Evolutionary conservation across 768 basidiomycete genomes (phyloP).

Genomic region (Trametes cinnabarina): DNA sequence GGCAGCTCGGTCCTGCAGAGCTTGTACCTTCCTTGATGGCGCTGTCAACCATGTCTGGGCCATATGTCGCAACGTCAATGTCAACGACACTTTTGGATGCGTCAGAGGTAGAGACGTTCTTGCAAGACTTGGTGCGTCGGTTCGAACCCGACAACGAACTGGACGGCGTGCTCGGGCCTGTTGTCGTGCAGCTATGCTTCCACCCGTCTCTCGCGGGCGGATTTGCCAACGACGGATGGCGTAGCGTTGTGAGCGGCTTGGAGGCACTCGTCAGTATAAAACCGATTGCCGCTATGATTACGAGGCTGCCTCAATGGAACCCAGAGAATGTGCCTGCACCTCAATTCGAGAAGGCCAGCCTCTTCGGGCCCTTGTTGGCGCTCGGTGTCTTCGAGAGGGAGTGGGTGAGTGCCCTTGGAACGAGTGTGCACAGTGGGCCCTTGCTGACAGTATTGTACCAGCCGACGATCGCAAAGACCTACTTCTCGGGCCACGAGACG

Average conservation of each 20-base stretch:
- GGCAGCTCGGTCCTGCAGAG: constrained; percentile 71
- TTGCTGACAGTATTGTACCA: constrained; percentile 30
- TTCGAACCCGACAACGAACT: constrained; percentile 82
- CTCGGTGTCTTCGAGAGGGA: constrained; percentile 86
- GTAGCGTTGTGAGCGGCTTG: constrained; percentile 78
- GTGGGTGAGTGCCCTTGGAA: constrained; percentile 57
- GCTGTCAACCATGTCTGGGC: constrained; percentile 64
- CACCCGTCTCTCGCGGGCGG: constrained; percentile 70
- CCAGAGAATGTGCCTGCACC: constrained; percentile 55
- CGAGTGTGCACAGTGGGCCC: not conserved
- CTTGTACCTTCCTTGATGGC: constrained; percentile 80
- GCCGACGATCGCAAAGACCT: constrained; percentile 74
- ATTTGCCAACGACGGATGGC: constrained; percentile 79
- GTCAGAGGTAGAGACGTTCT: constrained; percentile 72
- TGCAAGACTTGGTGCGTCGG: constrained; percentile 78
- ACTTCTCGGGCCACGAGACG: constrained; percentile 85
- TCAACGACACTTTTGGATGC: constrained; percentile 54
- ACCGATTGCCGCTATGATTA: constrained; percentile 78
- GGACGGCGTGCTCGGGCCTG: constrained; percentile 73
- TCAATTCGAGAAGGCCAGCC: constrained; percentile 60
- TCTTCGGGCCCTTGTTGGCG: constrained; percentile 83
- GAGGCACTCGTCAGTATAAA: constrained; percentile 81
- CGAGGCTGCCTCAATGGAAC: constrained; percentile 71
- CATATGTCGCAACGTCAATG: constrained; percentile 50
- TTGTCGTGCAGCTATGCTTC: constrained; percentile 59